A percentile compares a stretch with the other conserved stretches of the same genome.
Conservation (phyloP, 148 eudicot genomes). For the Spergularia marina region DNA sequence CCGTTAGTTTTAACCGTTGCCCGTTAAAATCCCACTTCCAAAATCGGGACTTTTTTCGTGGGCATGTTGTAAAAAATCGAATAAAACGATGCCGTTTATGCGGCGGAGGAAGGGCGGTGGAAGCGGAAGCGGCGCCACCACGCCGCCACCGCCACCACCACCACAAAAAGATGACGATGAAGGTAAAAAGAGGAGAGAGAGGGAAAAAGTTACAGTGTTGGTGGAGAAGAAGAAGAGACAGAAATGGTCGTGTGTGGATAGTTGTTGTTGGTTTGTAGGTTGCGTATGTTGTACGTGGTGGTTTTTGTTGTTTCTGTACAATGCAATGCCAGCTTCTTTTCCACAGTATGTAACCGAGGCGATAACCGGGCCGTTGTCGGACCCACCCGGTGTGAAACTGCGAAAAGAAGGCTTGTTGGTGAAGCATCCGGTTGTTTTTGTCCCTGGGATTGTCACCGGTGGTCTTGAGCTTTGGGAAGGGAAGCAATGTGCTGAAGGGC, state of each 20-base stretch:
- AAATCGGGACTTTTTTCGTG: not conserved
- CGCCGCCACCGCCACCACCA: not conserved
- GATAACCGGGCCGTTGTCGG: constrained; percentile 77
- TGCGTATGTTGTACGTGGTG: constrained; percentile 70
- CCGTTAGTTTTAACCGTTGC: not conserved
- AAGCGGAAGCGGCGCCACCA: no score
- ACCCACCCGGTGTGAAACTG: constrained; percentile 77
- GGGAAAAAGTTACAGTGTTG: not conserved
- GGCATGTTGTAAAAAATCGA: not conserved
- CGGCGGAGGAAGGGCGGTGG: constrained; percentile 30
- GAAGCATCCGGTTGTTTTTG: constrained; percentile 91
- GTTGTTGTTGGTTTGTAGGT: constrained; percentile 76
- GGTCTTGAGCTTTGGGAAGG: constrained; percentile 98
- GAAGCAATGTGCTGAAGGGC: constrained; percentile 70
- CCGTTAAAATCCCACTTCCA: not conserved
- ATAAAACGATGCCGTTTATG: constrained; percentile 24
- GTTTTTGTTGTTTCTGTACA: constrained; percentile 58
- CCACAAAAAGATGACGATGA: constrained; percentile 15
- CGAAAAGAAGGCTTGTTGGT: constrained; percentile 58
- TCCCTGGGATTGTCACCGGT: constrained; percentile 93
- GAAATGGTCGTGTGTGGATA: constrained; percentile 71
- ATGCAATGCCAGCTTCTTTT: constrained; percentile 81
- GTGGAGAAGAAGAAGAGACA: constrained; percentile 9
- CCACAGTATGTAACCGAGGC: constrained; percentile 88
- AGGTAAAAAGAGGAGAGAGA: constrained; percentile 5